Base-by-base conservation (phyloP, 768 basidiomycete genomes). In the Tricholoma terreum region DNA sequence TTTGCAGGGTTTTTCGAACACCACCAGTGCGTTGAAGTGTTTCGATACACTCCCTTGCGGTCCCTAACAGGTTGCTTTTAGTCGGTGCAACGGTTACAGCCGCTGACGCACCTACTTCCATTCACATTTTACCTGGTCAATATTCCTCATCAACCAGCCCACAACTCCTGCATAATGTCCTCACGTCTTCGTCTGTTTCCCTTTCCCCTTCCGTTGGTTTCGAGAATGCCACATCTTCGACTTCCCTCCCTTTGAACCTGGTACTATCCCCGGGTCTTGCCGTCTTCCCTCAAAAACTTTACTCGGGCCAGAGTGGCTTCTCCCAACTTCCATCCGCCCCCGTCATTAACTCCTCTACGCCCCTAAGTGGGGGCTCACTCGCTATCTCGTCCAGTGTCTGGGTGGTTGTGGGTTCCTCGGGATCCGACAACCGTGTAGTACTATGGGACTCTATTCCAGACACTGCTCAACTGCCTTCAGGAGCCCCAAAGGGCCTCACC, bases 381-480 rank as follows among this genome's bases (percentile, higher is more conserved):
- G 78, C 83, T 3, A 71, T 93, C n/a, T 80, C 90, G 1, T 76
- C 80, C 17, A 84, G 85, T 56, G 75, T 87, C 0, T 93, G 87
- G 87, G 82, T 80, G 9, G 84, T 85, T 1, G 73, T 94, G 10
- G 46, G 46, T 11, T 78, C 77, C 6, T 71, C 83, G 1, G 78
- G 81, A n/a, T 75, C 76, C 27, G 81, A 78, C 56, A 74, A 75
- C 35, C 86, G 86, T 22, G 67, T 91, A 14, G 77, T 93, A 19
- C 65, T 94, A 31, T 94, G 90, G 90, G 84, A 90, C 58, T 83
- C 87, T 9, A 73, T 94, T 45, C 85, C 92, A 10, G 91, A 94
- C 64, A 65, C 88, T 19, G 73, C 82, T 2, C 86, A 92, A 67
- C 77, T 92, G 12, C 87, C 89, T 2, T 66, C 77, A 1, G 70